Evolutionary conservation across 768 basidiomycete genomes (phyloP).

Genomic region (Kwoniella mangroviensis): DNA sequence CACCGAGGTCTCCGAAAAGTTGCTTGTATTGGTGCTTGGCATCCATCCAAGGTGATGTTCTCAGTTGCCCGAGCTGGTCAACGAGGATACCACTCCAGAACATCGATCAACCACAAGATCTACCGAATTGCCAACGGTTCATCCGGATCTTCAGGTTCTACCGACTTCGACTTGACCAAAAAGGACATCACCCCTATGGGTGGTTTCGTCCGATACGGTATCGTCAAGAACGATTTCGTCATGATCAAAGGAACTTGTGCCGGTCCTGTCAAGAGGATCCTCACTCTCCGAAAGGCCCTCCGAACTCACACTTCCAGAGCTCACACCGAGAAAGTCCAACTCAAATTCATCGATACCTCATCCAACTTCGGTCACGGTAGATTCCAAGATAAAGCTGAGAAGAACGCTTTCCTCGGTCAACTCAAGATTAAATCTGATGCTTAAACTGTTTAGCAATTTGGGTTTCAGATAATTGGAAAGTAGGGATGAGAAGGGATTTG

Average conservation of each 20-base stretch:
- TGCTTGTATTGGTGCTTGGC: constrained; percentile 64
- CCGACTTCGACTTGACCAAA: constrained; percentile 78
- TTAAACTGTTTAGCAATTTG: constrained; percentile 25
- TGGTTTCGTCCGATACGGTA: constrained; percentile 98
- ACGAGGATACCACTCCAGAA: constrained; percentile 70
- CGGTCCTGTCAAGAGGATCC: constrained; percentile 96
- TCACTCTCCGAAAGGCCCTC: constrained; percentile 95
- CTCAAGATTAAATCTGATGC: constrained; percentile 59
- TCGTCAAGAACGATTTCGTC: constrained; percentile 97
- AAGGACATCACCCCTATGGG: constrained; percentile 87
- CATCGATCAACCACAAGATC: constrained; percentile 50
- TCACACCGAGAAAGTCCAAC: constrained; percentile 95
- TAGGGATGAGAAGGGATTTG: not conserved
- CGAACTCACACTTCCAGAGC: constrained; percentile 82
- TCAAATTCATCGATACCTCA: constrained; percentile 97
- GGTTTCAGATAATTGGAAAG: not conserved
- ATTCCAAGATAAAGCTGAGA: constrained; percentile 97
- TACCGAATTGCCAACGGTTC: constrained; percentile 86
- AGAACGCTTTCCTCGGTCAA: constrained; percentile 78
- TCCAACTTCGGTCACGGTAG: constrained; percentile 97
- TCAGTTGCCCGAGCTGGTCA: constrained; percentile 99
- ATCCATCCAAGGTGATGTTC: constrained; percentile 90
- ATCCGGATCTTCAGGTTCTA: constrained; percentile 84
- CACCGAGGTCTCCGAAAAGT: constrained; percentile 99
- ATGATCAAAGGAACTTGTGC: constrained; percentile 95